Base-by-base conservation (phyloP, 805 yeast genomes). In the Ogataea siamensis region DNA sequence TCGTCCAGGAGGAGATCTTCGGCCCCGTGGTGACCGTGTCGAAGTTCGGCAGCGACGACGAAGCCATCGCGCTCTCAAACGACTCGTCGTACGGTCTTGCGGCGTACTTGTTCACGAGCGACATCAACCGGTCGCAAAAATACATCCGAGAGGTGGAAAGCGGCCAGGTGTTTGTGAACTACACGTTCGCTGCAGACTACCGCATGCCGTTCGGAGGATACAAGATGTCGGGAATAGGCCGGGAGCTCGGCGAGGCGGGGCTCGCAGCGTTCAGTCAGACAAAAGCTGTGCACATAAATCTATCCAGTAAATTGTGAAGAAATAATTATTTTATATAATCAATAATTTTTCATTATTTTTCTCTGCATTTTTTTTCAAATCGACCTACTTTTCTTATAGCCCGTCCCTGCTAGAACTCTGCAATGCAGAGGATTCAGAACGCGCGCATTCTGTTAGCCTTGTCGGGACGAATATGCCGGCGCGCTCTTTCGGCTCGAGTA, bases 131-230 rank as follows among this genome's bases (percentile, higher is more conserved):
- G 56, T 89, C 94, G 24, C 70, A 83, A 53, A 77, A 77, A 40
- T 89, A 86, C 46, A 72, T 95, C 28, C 72, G 74, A 65, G 77
- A 78, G 60, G 66, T 89, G 40, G 77, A 80, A 54, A 83, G 95
- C 43, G 98, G 98, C 59, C 85, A 91, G 42, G 79, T 89, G 50
- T 91, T 95, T 91, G 76, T 88, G 51, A 89, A 89, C 77, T 78
- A 88, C 42, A 82, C 87, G 66, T 88, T 88, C 66, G 93, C 86
- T 58, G 82, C 87, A 74, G 88, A 88, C 65, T 82, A 73, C 57
- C 72, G 76, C 63, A 83, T 89, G 63, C 96, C 96, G 57, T 89
- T 89, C 64, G 96, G 96, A 54, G 96, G 96, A 31, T 84, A 73
- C 71, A 87, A 87, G 64, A 79, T 80, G 73, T 81, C 93, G 42